Evolutionary conservation across 164 flowering plant genomes (phyloP), one percentile per base, ranked within the genome.

Genomic region (Litsea cubeba): DNA sequence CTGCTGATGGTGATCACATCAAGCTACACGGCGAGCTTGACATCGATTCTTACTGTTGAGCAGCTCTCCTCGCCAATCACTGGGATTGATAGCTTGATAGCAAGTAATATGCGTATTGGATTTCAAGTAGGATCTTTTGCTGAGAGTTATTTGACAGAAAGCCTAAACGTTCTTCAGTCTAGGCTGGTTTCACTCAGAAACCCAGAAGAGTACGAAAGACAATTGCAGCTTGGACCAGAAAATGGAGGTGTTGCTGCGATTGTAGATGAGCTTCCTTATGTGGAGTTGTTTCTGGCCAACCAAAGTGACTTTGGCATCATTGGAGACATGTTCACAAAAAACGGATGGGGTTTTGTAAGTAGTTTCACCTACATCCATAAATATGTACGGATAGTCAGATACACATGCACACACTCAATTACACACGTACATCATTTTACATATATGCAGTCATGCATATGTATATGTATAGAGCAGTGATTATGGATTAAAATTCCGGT

Each of bases 281-380:
- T 92, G 22, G 91, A 92, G 68, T 72, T 89, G 62, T 92, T 92
- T 79, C 79, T 92, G 67, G 77, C 89, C 50, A 80, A 79, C 8
- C 73, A 67, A 5, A 67, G 81, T 22, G 88, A 83, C 11, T 91
- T 87, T 65, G 83, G 82, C 28, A 87, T 89, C 68, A 81, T 88
- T 68, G 97, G 97, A 66, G 83, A 85, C 74, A 50, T 82, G 75
- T 89, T 92, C 80, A 89, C 94, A 57, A 88, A 78, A 78, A 82
- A 86, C 26, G 94, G 95, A 57, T 92, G 97, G 97, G 97, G 97
- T 78, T 90, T 92, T 81, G 97, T 92, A 81, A 92, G 97, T 89
- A 73, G 24, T 15, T 66, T 3, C 46, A 68, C 32, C 24, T 2
- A 17, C 17, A 6, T 40, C 23, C 32, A 35, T 5, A 35, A 54